Evolutionary conservation across 1,284 basidiomycete species (phyloP).

Genomic region (Ustilago lituana): DNA sequence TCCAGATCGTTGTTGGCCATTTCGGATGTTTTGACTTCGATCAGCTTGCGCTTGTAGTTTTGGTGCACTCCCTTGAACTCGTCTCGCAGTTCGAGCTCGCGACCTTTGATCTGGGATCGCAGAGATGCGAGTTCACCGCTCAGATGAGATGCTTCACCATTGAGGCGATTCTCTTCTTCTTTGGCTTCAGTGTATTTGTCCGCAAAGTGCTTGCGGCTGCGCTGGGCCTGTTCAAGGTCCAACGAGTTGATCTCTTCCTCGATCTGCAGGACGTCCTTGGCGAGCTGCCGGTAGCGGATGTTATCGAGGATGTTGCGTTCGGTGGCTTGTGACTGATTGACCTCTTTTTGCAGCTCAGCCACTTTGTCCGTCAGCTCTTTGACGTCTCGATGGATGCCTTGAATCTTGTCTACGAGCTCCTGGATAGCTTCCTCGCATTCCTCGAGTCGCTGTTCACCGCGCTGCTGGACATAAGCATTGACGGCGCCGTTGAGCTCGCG

Average conservation of each 20-base stretch:
- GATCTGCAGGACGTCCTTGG: slow-evolving; percentile 75
- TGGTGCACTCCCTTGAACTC: slow-evolving; percentile 89
- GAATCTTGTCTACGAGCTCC: slow-evolving; percentile 59
- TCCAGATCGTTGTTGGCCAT: slow-evolving; percentile 73
- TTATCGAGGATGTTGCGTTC: slow-evolving; percentile 83
- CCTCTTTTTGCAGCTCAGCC: slow-evolving; percentile 62
- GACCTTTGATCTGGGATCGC: slow-evolving; percentile 67
- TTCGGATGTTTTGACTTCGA: slow-evolving; percentile 80
- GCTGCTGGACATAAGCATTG: slow-evolving; percentile 43
- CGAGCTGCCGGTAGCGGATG: slow-evolving; percentile 78
- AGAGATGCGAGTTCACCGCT: slow-evolving; percentile 60
- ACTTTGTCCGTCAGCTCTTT: slow-evolving; percentile 47
- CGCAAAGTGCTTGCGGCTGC: slow-evolving; percentile 77
- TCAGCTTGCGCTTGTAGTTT: slow-evolving; percentile 86
- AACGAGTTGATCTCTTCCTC: slow-evolving; percentile 76
- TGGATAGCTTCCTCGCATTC: slow-evolving; percentile 49
- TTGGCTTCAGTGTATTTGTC: slow-evolving; percentile 78
- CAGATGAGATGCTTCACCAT: slow-evolving; percentile 72
- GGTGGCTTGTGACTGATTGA: slow-evolving; percentile 67
- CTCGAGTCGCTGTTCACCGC: slow-evolving; percentile 45
- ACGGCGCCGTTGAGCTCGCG: slow-evolving; percentile 36
- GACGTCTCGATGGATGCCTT: slow-evolving; percentile 34
- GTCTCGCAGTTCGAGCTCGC: slow-evolving; percentile 77
- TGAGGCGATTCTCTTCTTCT: slow-evolving; percentile 77
- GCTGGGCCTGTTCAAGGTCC: slow-evolving; percentile 53